phyloP scores from a whole-genome alignment of 768 basidiomycete genomes.

The Clitopilus hobsonii region DNA sequence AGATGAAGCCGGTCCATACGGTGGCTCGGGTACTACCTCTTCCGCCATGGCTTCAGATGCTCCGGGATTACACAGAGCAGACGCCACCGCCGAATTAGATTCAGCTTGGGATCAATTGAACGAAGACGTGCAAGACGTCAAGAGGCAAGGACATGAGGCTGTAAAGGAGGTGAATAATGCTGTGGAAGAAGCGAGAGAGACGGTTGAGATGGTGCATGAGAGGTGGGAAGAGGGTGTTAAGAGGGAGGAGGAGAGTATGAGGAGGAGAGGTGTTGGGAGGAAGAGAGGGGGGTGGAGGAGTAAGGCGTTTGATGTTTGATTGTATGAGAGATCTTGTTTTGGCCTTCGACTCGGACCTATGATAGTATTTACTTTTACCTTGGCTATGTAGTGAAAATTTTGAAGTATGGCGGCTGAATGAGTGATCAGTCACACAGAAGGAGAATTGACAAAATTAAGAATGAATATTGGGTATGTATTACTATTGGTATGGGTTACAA shows the following conservation, averaged over 20 bases:
- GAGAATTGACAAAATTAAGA: too few relatives aligned
- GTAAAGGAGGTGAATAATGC: slow-evolving; percentile 11
- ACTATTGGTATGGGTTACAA: too few relatives aligned
- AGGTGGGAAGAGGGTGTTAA: slow-evolving; percentile 14
- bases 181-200: slow-evolving; percentile 2
- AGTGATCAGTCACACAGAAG: too few relatives aligned
- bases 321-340: neutral
- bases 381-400: neutral
- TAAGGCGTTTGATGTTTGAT: neutral
- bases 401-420: too few relatives aligned
- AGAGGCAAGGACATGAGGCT: slow-evolving; percentile 14
- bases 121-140: slow-evolving; percentile 20
- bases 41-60: neutral
- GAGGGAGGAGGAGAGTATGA: slow-evolving; percentile 7
- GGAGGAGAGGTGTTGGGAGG: neutral
- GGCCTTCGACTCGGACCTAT: neutral
- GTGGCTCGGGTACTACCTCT: too few relatives aligned
- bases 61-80: neutral
- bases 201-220: slow-evolving; percentile 7
- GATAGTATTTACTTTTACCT: neutral
- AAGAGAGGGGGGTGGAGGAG: neutral
- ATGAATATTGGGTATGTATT: too few relatives aligned
- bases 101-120: slow-evolving; percentile 15
- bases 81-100: neutral
- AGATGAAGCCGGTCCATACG: neutral